These are phyloP conservation scores for Apostasia ramifera DNA, from an alignment of 106 monocot genomes.

Conservation along the genomic window DNA sequence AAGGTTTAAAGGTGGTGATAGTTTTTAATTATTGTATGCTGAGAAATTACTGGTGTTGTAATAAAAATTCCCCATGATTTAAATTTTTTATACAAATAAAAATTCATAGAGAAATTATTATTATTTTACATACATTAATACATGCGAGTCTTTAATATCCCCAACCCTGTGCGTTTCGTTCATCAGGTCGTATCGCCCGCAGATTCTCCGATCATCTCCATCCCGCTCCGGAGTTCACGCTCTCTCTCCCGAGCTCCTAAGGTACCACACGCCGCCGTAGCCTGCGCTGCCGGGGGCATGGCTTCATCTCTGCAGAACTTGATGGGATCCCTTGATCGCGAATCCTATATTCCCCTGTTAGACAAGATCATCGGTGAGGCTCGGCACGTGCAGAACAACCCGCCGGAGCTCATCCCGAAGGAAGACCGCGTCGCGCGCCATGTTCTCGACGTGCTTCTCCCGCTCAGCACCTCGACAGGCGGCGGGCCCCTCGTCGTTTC, in stretches of 20 bases:
- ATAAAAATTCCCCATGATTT: no score
- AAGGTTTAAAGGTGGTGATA: no score
- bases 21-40: no score
- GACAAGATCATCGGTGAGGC: slow-evolving; percentile 75
- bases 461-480: slow-evolving; percentile 42
- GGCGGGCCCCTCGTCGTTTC: slow-evolving; percentile 75
- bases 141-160: no score
- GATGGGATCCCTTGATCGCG: slow-evolving; percentile 53
- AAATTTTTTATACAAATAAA: no score
- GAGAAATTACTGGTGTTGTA: no score
- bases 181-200: no score
- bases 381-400: slow-evolving; percentile 90
- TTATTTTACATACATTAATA: no score
- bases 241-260: background rate
- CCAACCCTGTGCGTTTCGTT: no score
- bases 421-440: slow-evolving; percentile 84
- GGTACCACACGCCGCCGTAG: background rate
- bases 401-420: slow-evolving; percentile 74
- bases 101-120: no score
- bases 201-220: no score
- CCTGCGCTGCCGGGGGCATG: slow-evolving; percentile 1
- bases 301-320: slow-evolving; percentile 33
- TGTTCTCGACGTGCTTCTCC: slow-evolving; percentile 80
- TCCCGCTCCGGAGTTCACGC: no score
- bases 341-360: slow-evolving; percentile 67